Conservation (phyloP, 2,329 filamentous ascomycete species). For the Cladosporium cucumerinum region DNA sequence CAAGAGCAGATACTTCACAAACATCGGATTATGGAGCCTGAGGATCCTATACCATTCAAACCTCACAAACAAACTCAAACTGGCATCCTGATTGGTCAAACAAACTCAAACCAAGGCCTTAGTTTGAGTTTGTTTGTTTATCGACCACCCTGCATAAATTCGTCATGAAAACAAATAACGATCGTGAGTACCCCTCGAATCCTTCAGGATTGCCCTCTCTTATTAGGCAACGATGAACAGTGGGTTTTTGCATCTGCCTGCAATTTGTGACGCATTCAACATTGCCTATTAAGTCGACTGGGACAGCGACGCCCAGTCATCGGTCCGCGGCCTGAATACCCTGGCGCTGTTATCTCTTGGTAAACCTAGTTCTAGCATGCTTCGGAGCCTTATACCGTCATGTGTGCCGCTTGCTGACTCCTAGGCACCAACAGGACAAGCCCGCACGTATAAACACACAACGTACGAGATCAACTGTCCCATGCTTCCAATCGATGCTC, state of each 20-base stretch:
- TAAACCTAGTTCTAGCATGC: not conserved
- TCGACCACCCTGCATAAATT: too few species aligned
- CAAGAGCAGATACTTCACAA: too few species aligned
- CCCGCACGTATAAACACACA: not conserved
- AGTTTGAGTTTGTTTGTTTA: too few species aligned
- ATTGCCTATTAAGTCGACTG: not conserved
- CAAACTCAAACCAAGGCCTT: too few species aligned
- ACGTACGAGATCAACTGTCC: not conserved
- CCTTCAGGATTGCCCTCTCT: not conserved
- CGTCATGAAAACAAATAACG: not conserved
- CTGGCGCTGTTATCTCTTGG: not conserved
- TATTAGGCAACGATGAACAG: not conserved
- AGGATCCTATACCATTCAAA: too few species aligned
- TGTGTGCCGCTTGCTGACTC: not conserved
- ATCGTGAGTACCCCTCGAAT: not conserved
- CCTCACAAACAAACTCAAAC: too few species aligned
- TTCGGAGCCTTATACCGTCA: not conserved
- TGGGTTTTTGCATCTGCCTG: not conserved
- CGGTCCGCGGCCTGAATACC: not conserved
- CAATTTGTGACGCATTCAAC: not conserved
- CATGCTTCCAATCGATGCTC: not conserved
- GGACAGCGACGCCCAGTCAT: not conserved
- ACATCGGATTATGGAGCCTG: too few species aligned
- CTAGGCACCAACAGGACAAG: not conserved
- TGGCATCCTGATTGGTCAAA: too few species aligned